These are phyloP conservation scores for Chalciporus pseudorubinellus DNA, from an alignment of 768 basidiomycete species.

Conservation along the genomic window DNA sequence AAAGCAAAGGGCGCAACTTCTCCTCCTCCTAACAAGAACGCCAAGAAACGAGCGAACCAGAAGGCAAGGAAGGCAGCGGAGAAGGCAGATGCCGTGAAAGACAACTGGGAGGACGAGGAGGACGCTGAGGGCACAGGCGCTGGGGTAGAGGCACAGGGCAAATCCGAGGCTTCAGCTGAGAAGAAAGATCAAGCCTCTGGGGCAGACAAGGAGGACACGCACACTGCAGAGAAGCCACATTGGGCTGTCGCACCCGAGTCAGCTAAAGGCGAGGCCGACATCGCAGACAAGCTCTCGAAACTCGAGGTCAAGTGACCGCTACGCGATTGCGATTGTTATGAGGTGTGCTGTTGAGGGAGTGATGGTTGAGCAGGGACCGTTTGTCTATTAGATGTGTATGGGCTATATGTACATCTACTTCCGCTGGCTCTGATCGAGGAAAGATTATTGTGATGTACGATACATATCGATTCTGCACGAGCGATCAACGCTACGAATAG, in stretches of 20 bases:
- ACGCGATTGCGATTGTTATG: background rate
- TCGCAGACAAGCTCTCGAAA: conserved; percentile 55
- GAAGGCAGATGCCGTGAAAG: conserved; percentile 57
- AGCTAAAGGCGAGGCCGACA: conserved; percentile 21
- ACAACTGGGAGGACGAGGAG: conserved; percentile 78
- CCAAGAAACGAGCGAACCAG: conserved; percentile 77
- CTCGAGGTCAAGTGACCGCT: conserved; percentile 50
- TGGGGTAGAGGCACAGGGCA: conserved; percentile 14
- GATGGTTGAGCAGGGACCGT: background rate
- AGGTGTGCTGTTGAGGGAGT: background rate
- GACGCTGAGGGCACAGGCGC: conserved; percentile 37
- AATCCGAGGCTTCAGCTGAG: conserved; percentile 26
- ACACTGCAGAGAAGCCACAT: conserved; percentile 25
- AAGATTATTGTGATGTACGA: conserved; percentile 15
- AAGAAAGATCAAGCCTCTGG: conserved; percentile 12
- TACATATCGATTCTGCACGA: conserved; percentile 5
- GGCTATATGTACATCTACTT: conserved; percentile 6
- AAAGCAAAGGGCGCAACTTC: conserved; percentile 29
- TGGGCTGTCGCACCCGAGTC: conserved; percentile 18
- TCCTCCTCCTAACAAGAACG: conserved; percentile 68
- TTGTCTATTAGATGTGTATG: conserved; percentile 1
- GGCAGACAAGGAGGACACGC: conserved; percentile 20
- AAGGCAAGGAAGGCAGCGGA: conserved; percentile 64
- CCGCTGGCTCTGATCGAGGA: background rate
- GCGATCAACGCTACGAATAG: conserved; percentile 13